Conservation (phyloP, 1,284 basidiomycete species). For the Melampsora americana region DNA sequence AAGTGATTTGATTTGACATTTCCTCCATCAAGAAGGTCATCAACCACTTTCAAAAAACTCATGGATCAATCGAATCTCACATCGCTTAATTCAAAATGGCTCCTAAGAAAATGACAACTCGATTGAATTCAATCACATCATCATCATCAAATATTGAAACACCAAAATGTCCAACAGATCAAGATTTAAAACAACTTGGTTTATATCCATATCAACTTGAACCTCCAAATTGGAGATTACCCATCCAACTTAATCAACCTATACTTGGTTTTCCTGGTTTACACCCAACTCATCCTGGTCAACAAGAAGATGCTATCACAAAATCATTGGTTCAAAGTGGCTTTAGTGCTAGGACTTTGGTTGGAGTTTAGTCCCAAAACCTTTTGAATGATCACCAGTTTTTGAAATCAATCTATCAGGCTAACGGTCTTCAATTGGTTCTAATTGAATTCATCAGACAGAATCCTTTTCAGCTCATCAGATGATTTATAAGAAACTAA, state of each 20-base stretch:
- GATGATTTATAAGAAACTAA: slow-evolving; percentile 59
- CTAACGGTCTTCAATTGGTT: neutral
- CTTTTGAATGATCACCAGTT: neutral
- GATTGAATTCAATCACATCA: neutral
- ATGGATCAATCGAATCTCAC: neutral
- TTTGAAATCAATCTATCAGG: no score
- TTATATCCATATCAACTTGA: slow-evolving; percentile 27
- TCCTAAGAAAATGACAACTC: neutral
- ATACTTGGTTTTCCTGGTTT: slow-evolving; percentile 71
- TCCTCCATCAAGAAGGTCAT: no score
- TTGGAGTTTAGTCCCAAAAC: slow-evolving; percentile 61
- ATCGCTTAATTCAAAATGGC: neutral
- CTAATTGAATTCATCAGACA: slow-evolving; percentile 53
- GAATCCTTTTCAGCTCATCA: slow-evolving; percentile 62
- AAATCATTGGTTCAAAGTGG: slow-evolving; percentile 76
- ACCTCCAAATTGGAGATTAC: slow-evolving; percentile 42
- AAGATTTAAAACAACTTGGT: slow-evolving; percentile 1
- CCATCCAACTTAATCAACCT: slow-evolving; percentile 39
- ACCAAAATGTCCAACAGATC: neutral
- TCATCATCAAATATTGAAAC: neutral
- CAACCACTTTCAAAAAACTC: no score
- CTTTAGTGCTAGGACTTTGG: slow-evolving; percentile 63
- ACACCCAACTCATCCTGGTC: slow-evolving; percentile 73
- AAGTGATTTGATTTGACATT: no score
- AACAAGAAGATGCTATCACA: slow-evolving; percentile 79